These are phyloP conservation scores for Dunaliella sp. DNA, from an alignment of 139 green algal species.

Conservation along the genomic window DNA sequence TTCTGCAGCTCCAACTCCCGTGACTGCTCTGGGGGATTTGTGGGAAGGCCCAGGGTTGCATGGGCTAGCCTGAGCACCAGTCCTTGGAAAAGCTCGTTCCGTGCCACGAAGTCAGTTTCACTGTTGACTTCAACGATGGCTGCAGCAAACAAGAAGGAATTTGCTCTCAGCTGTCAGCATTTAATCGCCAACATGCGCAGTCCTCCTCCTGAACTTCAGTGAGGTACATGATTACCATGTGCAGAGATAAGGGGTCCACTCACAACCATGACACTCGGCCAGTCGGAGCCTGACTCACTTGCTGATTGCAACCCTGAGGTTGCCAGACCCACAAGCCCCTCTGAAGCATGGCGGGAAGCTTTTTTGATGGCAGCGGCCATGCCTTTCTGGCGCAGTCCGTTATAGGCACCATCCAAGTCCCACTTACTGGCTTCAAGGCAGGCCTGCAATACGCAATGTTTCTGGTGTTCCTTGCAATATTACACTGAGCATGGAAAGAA, in stretches of 20 bases:
- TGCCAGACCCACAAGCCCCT: conserved; percentile 82
- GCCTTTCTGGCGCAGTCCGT: conserved; percentile 83
- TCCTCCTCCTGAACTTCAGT: no score
- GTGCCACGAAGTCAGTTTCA: conserved; percentile 94
- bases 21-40: neutral
- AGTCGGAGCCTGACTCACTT: neutral
- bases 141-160: no score
- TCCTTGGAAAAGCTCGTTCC: conserved; percentile 74
- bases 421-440: conserved; percentile 59
- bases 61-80: conserved; percentile 65
- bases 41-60: conserved; percentile 47
- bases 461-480: no score
- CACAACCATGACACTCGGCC: no score
- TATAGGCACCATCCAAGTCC: conserved; percentile 62
- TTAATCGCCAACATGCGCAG: no score
- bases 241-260: no score
- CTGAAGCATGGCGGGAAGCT: conserved; percentile 69
- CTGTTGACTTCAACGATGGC: conserved; percentile 86
- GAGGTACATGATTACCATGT: no score
- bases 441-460: no score
- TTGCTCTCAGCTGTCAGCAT: no score
- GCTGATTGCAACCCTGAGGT: neutral
- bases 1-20: neutral
- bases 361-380: conserved; percentile 90
- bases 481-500: no score